Conservation (phyloP, 169 alveolate genomes). For the Plasmodium falciparum region DNA sequence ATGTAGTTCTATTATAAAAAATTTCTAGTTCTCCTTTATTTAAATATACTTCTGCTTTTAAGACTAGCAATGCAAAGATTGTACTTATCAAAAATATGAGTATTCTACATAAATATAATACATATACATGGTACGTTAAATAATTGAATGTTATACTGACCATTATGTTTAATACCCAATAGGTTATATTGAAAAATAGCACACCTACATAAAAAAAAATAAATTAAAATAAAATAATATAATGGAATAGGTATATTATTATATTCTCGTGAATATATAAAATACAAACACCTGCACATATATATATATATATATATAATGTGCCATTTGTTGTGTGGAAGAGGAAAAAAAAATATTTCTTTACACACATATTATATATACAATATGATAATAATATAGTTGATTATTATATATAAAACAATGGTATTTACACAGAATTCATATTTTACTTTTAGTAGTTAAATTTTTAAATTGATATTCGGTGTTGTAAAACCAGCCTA, state of each 20-base stretch:
- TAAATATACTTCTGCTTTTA: conserved; percentile 11
- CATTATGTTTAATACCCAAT: conserved; percentile 29
- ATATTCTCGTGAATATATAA: too few species aligned
- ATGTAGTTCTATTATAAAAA: conserved; percentile 14
- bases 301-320: too few species aligned
- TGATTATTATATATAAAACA: too few species aligned
- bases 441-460: conserved; percentile 30
- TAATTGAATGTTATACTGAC: conserved; percentile 46
- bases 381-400: too few species aligned
- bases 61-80: conserved; percentile 1
- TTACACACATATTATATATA: too few species aligned
- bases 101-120: conserved; percentile 25
- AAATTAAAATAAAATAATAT: background rate
- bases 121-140: conserved; percentile 42
- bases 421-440: too few species aligned
- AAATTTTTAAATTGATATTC: conserved; percentile 19
- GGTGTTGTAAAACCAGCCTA: conserved; percentile 57
- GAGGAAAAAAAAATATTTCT: too few species aligned
- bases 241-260: background rate
- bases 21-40: background rate
- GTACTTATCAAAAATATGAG: conserved; percentile 33
- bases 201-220: conserved; percentile 13
- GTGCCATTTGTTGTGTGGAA: too few species aligned
- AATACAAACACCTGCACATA: too few species aligned
- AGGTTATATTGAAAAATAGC: conserved; percentile 38